Percentiles rank a stretch among this genome's conserved stretches.
Evolutionary conservation across 805 yeast genomes (phyloP).

Genomic region (Hanseniaspora hatyaiensis): DNA sequence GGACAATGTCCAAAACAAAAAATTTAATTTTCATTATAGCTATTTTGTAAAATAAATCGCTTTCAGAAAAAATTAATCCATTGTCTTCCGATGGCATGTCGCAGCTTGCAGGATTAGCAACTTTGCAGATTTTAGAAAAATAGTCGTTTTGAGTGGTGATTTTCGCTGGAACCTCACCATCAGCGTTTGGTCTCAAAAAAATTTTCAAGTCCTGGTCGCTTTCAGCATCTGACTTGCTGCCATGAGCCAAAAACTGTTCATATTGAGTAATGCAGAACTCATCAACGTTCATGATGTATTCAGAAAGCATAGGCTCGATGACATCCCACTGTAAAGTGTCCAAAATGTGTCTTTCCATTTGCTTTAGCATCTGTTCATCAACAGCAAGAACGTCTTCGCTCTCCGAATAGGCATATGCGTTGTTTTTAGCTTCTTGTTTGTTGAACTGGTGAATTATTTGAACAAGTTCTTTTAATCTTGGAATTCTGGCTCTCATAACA

Average conservation of each 20-base stretch:
- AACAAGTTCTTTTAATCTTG: conserved; percentile 59
- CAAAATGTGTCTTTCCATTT: conserved; percentile 68
- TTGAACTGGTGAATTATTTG: conserved; percentile 23
- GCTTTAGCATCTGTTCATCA: conserved; percentile 49
- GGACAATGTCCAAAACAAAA: conserved; percentile 13
- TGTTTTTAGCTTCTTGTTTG: conserved; percentile 15
- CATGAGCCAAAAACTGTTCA: conserved; percentile 27
- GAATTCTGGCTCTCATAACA: conserved; percentile 63
- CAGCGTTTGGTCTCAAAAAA: conserved; percentile 6
- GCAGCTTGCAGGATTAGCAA: conserved; percentile 7
- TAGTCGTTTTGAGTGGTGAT: conserved; percentile 12
- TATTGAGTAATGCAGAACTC: conserved; percentile 36
- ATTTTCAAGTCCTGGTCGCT: conserved; percentile 12
- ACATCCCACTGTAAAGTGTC: conserved; percentile 63
- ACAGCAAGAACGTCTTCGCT: conserved; percentile 55
- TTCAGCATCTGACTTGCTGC: conserved; percentile 14
- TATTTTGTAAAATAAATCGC: conserved; percentile 12
- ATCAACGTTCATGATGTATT: conserved; percentile 36
- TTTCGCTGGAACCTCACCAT: conserved; percentile 4
- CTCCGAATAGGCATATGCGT: no score
- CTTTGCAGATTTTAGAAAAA: conserved; percentile 14
- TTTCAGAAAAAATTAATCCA: conserved; percentile 6
- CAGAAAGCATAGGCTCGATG: conserved; percentile 48
- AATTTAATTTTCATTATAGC: conserved; percentile 15
- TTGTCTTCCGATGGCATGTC: background rate